These are phyloP conservation scores for Agarophyton chilense DNA, from an alignment of 23 red algal species.

Conservation along the genomic window DNA sequence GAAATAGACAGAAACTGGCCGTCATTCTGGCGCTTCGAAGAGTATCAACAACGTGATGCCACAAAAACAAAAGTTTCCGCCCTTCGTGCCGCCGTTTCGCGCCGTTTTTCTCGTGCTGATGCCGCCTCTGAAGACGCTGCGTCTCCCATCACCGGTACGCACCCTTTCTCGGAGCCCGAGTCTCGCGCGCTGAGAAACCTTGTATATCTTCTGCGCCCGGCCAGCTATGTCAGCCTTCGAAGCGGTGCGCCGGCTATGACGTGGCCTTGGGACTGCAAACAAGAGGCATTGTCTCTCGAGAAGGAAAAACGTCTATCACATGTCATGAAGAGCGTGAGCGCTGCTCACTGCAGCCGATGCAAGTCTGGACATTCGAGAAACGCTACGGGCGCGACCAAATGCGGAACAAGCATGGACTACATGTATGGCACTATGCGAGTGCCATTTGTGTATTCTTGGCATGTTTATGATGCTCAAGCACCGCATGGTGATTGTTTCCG, in stretches of 20 bases:
- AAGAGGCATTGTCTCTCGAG: not conserved
- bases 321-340: conserved; percentile 29
- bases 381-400: conserved; percentile 33
- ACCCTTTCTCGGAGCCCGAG: conserved; percentile 71
- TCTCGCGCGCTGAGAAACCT: conserved; percentile 48
- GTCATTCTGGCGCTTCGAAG: conserved; percentile 28
- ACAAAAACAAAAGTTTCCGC: not conserved
- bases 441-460: conserved; percentile 51
- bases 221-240: conserved; percentile 41
- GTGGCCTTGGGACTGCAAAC: conserved; percentile 47
- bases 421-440: conserved; percentile 42
- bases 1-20: conserved; percentile 83
- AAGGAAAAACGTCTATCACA: not conserved
- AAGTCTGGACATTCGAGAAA: conserved; percentile 22
- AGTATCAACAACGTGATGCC: not conserved
- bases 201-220: not conserved
- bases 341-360: conserved; percentile 47
- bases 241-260: conserved; percentile 36
- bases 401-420: conserved; percentile 55
- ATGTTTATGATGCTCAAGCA: conserved; percentile 41
- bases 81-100: conserved; percentile 21
- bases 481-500: conserved; percentile 55
- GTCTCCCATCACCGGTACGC: conserved; percentile 48
- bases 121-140: not conserved
- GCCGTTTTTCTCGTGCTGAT: not conserved